Conservation (phyloP, 73 alveolate genomes). For the Blepharisma japonicum region DNA sequence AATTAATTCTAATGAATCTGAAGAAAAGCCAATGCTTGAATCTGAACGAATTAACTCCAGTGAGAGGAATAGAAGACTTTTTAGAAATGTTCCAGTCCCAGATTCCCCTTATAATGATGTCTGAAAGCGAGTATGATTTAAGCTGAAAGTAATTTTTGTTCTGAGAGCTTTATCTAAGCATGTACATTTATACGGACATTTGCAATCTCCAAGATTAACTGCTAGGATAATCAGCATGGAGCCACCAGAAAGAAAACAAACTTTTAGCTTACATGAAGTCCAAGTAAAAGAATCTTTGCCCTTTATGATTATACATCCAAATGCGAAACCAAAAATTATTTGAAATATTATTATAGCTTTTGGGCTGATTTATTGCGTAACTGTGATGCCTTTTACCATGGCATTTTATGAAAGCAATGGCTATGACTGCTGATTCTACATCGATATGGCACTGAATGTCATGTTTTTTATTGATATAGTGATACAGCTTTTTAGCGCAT, state of each 20-base stretch:
- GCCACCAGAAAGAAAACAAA: neutral
- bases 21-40: too few species aligned
- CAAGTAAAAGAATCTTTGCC: neutral
- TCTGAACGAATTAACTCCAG: too few species aligned
- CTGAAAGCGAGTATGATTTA: neutral
- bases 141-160: neutral
- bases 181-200: neutral
- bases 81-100: too few species aligned
- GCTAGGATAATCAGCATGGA: neutral
- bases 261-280: neutral
- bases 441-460: slow-evolving; percentile 54
- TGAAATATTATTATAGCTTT: slow-evolving; percentile 52
- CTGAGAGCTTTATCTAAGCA: neutral
- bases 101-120: neutral
- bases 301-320: neutral
- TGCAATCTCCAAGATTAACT: neutral
- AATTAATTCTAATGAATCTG: too few species aligned
- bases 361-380: slow-evolving; percentile 58
- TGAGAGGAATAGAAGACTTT: too few species aligned
- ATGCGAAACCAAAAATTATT: neutral
- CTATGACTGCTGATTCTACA: slow-evolving; percentile 28
- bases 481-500: slow-evolving; percentile 64
- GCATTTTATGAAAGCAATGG: slow-evolving; percentile 45
- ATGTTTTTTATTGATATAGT: slow-evolving; percentile 64
- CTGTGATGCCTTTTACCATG: slow-evolving; percentile 55